phyloP scores from a whole-genome alignment of 768 basidiomycete species.

The Mycena galericulata region DNA sequence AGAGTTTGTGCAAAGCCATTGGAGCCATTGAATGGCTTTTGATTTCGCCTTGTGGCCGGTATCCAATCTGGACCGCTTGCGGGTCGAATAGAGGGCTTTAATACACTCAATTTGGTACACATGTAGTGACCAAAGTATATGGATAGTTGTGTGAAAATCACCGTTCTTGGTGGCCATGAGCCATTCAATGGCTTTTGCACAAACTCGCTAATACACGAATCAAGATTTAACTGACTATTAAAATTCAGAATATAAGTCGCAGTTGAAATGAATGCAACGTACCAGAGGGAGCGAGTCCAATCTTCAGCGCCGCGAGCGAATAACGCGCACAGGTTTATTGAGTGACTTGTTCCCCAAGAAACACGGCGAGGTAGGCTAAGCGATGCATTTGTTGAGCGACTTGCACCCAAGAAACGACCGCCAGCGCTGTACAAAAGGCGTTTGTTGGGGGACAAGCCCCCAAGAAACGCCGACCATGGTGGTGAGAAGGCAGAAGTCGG shows the following conservation, averaged over 20 bases:
- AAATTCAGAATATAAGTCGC: neutral
- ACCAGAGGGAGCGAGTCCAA: too few relatives aligned
- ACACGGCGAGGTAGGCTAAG: neutral
- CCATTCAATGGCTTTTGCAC: too few relatives aligned
- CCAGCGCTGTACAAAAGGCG: neutral
- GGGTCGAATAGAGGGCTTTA: too few relatives aligned
- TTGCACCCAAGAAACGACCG: neutral
- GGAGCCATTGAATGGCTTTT: too few relatives aligned
- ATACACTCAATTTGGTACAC: too few relatives aligned
- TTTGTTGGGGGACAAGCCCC: conserved; percentile 14
- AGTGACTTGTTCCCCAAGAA: neutral
- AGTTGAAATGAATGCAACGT: neutral
- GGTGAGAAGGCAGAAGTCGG: too few relatives aligned
- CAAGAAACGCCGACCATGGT: conserved; percentile 5
- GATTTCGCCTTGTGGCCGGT: too few relatives aligned
- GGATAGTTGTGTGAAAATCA: too few relatives aligned
- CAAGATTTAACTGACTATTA: neutral
- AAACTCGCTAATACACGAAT: conserved; percentile 6
- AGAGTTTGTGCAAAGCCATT: too few relatives aligned
- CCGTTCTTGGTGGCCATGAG: too few relatives aligned
- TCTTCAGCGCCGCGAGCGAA: neutral
- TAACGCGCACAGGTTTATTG: neutral
- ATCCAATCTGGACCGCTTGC: too few relatives aligned
- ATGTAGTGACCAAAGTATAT: too few relatives aligned
- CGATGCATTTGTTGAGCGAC: conserved; percentile 7